Conservation (phyloP, 768 basidiomycete species). For the Podaxis sp. region DNA sequence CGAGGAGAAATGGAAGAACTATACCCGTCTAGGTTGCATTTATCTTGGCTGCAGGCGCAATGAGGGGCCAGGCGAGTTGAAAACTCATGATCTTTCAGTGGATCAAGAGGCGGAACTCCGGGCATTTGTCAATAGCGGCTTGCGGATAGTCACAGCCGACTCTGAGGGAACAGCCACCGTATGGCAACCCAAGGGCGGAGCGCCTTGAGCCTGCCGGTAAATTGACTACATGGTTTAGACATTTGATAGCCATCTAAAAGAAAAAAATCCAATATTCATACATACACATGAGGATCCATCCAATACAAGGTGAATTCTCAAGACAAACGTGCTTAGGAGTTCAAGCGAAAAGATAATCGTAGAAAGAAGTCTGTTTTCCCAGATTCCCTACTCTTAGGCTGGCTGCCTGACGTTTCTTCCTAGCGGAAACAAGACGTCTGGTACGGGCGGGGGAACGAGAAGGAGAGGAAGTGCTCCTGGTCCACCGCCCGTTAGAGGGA, state of each 20-base stretch:
- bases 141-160: not conserved
- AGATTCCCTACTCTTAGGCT: conserved; percentile 16
- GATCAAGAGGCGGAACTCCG: not conserved
- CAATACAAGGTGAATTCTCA: too few species aligned
- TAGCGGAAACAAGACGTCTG: conserved; percentile 17
- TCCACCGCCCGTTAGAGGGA: conserved; percentile 25
- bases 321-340: not conserved
- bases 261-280: too few species aligned
- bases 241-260: too few species aligned
- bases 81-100: not conserved
- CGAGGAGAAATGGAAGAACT: not conserved
- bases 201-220: not conserved
- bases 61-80: not conserved
- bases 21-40: not conserved
- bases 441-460: conserved; percentile 53
- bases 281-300: too few species aligned
- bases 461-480: conserved; percentile 50
- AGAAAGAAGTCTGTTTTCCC: conserved; percentile 22
- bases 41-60: not conserved
- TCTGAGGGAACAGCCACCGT: not conserved
- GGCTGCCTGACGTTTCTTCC: conserved; percentile 22
- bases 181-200: not conserved
- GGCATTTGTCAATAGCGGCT: not conserved
- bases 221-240: too few species aligned
- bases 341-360: conserved; percentile 30